These are phyloP conservation scores for Hypericum androsaemum DNA, from an alignment of 345 rosid species.

Conservation along the genomic window DNA sequence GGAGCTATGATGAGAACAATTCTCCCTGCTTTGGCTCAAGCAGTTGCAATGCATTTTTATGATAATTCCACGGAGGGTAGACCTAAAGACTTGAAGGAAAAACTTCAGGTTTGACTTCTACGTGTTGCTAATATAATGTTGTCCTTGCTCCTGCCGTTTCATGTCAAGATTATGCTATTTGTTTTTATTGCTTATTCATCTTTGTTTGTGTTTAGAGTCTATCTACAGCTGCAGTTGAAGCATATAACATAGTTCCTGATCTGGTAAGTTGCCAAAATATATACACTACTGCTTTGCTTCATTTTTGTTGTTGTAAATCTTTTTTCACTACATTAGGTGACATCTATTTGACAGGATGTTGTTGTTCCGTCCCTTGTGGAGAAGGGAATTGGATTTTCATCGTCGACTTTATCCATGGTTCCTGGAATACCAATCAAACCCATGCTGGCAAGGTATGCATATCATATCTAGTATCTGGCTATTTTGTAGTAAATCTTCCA, in stretches of 20 bases:
- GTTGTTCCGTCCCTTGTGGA: constrained; percentile 59
- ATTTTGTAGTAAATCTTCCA: constrained; percentile 1
- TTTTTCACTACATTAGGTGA: neutral
- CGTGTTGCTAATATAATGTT: no score
- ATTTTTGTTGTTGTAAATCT: neutral
- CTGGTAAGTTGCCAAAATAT: constrained; percentile 40
- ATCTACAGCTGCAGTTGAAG: constrained; percentile 68
- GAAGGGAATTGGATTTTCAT: constrained; percentile 56
- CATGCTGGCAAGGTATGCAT: constrained; percentile 79
- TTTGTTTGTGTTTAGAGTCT: constrained; percentile 33
- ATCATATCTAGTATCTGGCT: constrained; percentile 5
- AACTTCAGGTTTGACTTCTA: constrained; percentile 46
- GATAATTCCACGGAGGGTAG: constrained; percentile 18
- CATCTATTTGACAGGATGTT: constrained; percentile 43
- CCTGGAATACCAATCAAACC: constrained; percentile 86
- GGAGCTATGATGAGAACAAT: constrained; percentile 90
- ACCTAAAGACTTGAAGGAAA: constrained; percentile 41
- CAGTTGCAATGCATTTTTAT: constrained; percentile 54
- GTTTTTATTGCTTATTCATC: constrained; percentile 10
- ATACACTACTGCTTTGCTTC: neutral
- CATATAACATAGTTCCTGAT: constrained; percentile 68
- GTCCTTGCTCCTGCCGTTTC: no score
- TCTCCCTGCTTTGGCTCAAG: constrained; percentile 85
- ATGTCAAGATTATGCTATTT: neutral
- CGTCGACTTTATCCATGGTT: constrained; percentile 63